Conservation (phyloP, 441 rosid genomes). For the Gossypium gossypioides region DNA sequence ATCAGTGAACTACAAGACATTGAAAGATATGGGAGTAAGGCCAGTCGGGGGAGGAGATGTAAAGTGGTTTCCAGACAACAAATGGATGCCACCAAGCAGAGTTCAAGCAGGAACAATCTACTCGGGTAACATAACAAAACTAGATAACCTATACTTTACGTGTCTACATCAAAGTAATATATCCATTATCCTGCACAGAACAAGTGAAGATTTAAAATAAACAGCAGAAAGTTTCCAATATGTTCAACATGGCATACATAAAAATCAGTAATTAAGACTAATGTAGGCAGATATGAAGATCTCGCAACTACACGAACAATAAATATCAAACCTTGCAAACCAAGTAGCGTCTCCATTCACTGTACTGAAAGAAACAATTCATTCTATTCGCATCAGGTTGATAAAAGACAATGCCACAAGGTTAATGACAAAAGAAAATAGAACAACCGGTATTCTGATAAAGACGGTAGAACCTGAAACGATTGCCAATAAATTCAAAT, state of each 20-base stretch:
- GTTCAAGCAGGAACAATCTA: slow-evolving; percentile 72
- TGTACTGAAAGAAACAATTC: not conserved
- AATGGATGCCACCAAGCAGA: slow-evolving; percentile 79
- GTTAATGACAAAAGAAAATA: not conserved
- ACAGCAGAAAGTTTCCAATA: not conserved
- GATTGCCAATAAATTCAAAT: not conserved
- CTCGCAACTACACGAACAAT: not conserved
- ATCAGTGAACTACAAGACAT: slow-evolving; percentile 42
- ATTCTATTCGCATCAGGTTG: not conserved
- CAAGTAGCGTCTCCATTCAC: not conserved
- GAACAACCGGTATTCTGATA: not conserved
- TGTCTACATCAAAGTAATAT: not conserved
- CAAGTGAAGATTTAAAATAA: slow-evolving; percentile 24
- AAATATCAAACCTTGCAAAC: not conserved
- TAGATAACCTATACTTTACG: not conserved
- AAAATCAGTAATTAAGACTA: not conserved
- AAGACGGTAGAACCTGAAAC: not conserved
- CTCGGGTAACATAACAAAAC: slow-evolving; percentile 27
- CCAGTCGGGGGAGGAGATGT: slow-evolving; percentile 38
- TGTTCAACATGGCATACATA: not conserved
- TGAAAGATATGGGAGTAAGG: slow-evolving; percentile 41
- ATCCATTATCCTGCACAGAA: slow-evolving; percentile 11
- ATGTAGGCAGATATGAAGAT: not conserved
- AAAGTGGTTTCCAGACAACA: slow-evolving; percentile 53
- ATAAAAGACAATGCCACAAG: slow-evolving; percentile 1